phyloP scores from a whole-genome alignment of 164 flowering plant genomes.

The Magnolia officinalis region DNA sequence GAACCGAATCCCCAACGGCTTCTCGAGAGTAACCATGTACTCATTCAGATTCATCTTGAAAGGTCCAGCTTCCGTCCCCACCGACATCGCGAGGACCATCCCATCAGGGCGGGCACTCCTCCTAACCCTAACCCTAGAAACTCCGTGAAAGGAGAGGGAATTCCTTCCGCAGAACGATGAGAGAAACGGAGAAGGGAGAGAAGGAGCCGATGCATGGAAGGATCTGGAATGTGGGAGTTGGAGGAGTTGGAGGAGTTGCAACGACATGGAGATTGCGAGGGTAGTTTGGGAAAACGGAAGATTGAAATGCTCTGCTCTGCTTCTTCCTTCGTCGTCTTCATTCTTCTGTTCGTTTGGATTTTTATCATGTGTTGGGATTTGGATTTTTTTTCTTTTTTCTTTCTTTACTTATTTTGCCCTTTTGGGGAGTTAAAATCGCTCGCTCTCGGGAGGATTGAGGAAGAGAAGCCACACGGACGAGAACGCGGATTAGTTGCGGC shows the following conservation, averaged over 20 bases:
- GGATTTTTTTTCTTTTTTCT: background rate
- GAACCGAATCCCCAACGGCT: constrained; percentile 81
- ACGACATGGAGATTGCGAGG: constrained; percentile 4
- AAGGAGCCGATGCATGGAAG: background rate
- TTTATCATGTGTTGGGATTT: background rate
- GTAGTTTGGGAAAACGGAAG: background rate
- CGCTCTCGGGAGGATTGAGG: background rate
- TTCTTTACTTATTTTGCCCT: background rate
- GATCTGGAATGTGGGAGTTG: background rate
- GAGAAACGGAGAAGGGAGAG: background rate
- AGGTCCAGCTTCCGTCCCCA: constrained; percentile 7
- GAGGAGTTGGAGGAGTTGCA: background rate
- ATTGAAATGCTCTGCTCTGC: background rate
- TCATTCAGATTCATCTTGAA: constrained; percentile 80
- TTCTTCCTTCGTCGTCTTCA: background rate
- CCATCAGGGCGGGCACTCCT: background rate
- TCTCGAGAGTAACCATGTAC: constrained; percentile 88
- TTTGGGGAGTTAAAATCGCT: background rate
- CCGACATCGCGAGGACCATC: constrained; percentile 47
- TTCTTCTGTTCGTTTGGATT: background rate
- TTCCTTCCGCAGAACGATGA: constrained; percentile 5
- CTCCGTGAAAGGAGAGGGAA: background rate
- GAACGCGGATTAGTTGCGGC: background rate
- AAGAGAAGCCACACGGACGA: background rate
- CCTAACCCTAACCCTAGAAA: background rate